A percentile compares a stretch with the other conserved stretches of the same genome.
phyloP scores from a whole-genome alignment of 352 stramenopile genomes.

The Pythium monospermum region DNA sequence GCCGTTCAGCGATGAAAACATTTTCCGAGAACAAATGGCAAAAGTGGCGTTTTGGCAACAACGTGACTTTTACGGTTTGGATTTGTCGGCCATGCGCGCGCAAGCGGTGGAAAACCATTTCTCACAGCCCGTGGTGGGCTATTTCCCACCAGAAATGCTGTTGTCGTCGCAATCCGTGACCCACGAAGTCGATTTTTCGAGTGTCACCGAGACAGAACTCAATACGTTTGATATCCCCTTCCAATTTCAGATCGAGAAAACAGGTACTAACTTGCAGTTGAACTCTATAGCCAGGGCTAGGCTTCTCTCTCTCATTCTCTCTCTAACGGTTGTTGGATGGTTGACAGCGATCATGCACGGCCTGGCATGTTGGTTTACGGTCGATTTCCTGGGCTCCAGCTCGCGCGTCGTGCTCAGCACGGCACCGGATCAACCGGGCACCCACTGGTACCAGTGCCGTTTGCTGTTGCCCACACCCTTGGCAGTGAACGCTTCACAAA shows the following conservation, averaged over 20 bases:
- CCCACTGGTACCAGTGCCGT: slow-evolving; percentile 93
- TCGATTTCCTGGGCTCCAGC: slow-evolving; percentile 93
- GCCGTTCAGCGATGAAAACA: slow-evolving; percentile 93
- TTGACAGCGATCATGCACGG: slow-evolving; percentile 94
- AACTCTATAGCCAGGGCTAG: too few relatives aligned
- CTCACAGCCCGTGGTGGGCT: slow-evolving; percentile 92
- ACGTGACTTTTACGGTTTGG: slow-evolving; percentile 95
- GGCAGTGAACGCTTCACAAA: slow-evolving; percentile 89
- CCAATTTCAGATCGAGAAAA: slow-evolving; percentile 81
- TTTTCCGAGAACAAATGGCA: slow-evolving; percentile 90
- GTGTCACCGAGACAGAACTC: slow-evolving; percentile 71
- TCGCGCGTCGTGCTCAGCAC: slow-evolving; percentile 85
- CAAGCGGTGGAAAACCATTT: slow-evolving; percentile 97
- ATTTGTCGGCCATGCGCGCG: slow-evolving; percentile 92
- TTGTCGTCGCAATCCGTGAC: slow-evolving; percentile 46
- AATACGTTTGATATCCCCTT: slow-evolving; percentile 90
- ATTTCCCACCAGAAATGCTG: slow-evolving; percentile 82
- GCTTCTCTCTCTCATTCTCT: too few relatives aligned
- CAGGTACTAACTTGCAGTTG: slow-evolving; percentile 37
- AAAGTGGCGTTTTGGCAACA: slow-evolving; percentile 95
- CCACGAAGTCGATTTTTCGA: slow-evolving; percentile 86
- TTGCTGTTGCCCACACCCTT: slow-evolving; percentile 88
- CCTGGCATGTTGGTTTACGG: slow-evolving; percentile 98
- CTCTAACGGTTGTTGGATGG: too few relatives aligned
- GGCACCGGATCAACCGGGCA: slow-evolving; percentile 58